Base-by-base conservation (phyloP, 2,329 filamentous ascomycete genomes). In the Aschersonia sp. region DNA sequence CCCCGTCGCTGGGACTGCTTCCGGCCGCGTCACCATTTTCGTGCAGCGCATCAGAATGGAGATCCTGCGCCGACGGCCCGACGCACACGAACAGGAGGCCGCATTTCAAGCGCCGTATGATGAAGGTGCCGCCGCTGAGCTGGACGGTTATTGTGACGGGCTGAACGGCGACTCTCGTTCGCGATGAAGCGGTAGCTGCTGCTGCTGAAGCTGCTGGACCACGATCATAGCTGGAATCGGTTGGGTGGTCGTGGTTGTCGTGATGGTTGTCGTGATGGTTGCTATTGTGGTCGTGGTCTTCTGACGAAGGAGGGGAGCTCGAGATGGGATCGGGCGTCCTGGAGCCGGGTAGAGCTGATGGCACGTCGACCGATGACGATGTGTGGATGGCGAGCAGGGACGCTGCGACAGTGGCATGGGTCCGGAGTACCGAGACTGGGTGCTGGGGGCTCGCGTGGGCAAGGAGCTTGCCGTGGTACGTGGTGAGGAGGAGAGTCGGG, bases 11-110 rank as follows among this genome's bases (percentile, higher is more conserved):
- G 29, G 63, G 62, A 42, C 59, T 65, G 58, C 67, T 50, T 5
- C 42, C n/a, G 55, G 68, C 45, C 55, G 58, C 57, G 46, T 63
- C 58, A 47, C 60, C 63, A 37, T 62, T 62, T 22, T 60, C 53
- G 29, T 50, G 54, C 33, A 50, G 55, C 52, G 53, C 39, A 35
- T 50, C 10, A 52, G 47, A 42, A 56, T 58, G 44, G 40, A 47
- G 12, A 30, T 52, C 49, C 11, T 60, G 57, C 48, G 62, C 56
- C 4, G 67, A 57, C 1, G 73, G 68, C 0, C 77, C 78, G 41
- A 81, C 70, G 54, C 75, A 79, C 44, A 81, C 73, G 52, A 83
- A 78, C 39, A 83, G 65, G 43, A 83, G 67, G 14, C 76, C 76
- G 59, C 77, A 81, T 41, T 65, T 67, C 33, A 83, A 64, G 2